Conservation (phyloP, 148 eudicot genomes). For the Rhododendron henanense region DNA sequence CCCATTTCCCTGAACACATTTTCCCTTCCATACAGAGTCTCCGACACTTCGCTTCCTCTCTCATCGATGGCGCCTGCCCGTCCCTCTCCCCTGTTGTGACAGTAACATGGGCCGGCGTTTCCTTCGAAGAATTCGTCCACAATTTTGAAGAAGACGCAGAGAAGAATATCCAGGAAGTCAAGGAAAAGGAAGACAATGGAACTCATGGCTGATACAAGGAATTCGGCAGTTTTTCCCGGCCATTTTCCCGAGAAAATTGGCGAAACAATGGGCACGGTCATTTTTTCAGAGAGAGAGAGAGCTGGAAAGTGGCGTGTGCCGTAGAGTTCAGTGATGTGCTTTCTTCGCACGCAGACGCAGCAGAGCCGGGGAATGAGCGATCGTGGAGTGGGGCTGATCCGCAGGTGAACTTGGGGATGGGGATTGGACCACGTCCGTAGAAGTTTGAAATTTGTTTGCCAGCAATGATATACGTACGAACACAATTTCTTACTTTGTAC, state of each 20-base stretch:
- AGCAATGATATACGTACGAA: too few species aligned
- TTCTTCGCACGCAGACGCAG: background rate
- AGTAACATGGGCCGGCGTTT: constrained; percentile 40
- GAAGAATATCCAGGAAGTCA: constrained; percentile 49
- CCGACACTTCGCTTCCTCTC: background rate
- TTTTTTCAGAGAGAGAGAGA: background rate
- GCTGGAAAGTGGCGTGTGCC: background rate
- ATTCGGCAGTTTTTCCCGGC: constrained; percentile 4
- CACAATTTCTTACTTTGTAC: too few species aligned
- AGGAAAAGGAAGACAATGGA: constrained; percentile 39
- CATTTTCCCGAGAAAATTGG: constrained; percentile 7
- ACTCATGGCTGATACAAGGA: constrained; percentile 11
- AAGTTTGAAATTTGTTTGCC: too few species aligned
- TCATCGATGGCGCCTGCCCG: background rate
- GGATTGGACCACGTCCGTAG: too few species aligned
- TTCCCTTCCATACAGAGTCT: constrained; percentile 48
- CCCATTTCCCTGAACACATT: constrained; percentile 47
- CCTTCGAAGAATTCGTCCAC: constrained; percentile 55
- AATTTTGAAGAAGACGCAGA: constrained; percentile 44
- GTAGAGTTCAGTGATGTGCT: background rate
- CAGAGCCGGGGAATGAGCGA: background rate
- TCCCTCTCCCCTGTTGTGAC: constrained; percentile 15
- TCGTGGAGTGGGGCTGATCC: background rate
- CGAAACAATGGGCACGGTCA: background rate
- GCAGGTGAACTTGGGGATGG: background rate